These are phyloP conservation scores for Wickerhamiella hasegawae DNA, from an alignment of 805 yeast genomes.

Conservation along the genomic window DNA sequence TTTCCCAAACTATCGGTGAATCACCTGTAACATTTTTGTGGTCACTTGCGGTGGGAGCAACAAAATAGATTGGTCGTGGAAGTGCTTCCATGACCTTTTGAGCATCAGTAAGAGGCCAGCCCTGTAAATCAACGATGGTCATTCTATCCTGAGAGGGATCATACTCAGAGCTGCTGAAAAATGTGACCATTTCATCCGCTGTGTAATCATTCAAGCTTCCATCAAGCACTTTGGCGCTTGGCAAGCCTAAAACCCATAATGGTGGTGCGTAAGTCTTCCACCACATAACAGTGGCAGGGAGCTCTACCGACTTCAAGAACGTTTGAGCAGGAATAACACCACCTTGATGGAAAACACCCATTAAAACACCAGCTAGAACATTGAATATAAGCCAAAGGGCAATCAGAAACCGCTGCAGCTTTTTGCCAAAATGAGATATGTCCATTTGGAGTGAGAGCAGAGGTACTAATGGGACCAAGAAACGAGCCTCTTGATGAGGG, in stretches of 20 bases:
- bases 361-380: constrained; percentile 35
- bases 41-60: constrained; percentile 27
- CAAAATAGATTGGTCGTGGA: constrained; percentile 16
- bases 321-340: constrained; percentile 61
- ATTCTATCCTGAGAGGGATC: neutral
- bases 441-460: constrained; percentile 41
- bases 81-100: constrained; percentile 11
- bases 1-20: constrained; percentile 14
- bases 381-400: constrained; percentile 52
- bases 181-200: neutral
- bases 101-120: constrained; percentile 23
- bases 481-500: constrained; percentile 92
- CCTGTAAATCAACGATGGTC: constrained; percentile 35
- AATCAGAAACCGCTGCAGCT: constrained; percentile 10
- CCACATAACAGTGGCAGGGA: constrained; percentile 39
- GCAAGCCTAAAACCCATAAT: constrained; percentile 50
- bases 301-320: constrained; percentile 14
- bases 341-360: constrained; percentile 81
- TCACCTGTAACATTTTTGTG: neutral
- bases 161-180: no score
- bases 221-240: constrained; percentile 13
- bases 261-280: constrained; percentile 96
- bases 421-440: constrained; percentile 10
- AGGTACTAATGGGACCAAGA: constrained; percentile 66
- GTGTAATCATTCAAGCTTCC: constrained; percentile 10